These are phyloP conservation scores for Gossypium schwendimanii DNA, from an alignment of 441 rosid genomes.

Conservation along the genomic window DNA sequence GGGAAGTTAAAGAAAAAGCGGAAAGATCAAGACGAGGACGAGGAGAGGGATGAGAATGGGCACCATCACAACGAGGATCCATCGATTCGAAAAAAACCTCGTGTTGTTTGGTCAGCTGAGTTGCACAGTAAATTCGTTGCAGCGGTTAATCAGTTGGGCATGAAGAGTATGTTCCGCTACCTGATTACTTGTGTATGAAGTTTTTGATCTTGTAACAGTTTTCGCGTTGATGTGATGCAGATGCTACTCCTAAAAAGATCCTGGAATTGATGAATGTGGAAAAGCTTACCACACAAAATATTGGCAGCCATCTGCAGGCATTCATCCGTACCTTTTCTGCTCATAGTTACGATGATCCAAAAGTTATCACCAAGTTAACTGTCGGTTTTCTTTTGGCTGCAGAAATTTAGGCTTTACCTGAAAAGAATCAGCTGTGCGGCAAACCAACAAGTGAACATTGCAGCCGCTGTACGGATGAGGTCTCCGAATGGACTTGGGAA, in stretches of 20 bases:
- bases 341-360: not conserved
- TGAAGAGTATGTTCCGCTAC: not conserved
- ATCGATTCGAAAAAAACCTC: not conserved
- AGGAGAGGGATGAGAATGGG: not conserved
- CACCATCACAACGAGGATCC: not conserved
- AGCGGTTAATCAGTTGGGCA: not conserved
- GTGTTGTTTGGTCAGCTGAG: not conserved
- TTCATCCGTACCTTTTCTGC: not conserved
- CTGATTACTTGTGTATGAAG: not conserved
- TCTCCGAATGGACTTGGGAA: not conserved
- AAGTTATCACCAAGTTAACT: not conserved
- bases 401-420: conserved; percentile 1
- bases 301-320: conserved; percentile 1
- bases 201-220: not conserved
- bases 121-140: not conserved
- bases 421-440: not conserved
- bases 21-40: not conserved
- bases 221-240: not conserved
- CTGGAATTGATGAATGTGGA: not conserved
- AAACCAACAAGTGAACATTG: not conserved
- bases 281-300: not conserved
- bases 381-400: not conserved
- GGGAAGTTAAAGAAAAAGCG: not conserved
- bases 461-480: not conserved
- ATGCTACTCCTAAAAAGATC: not conserved